Evolutionary conservation across 1,139 yeast genomes (phyloP), one percentile per base, ranked within the genome.

Genomic region (Diutina sp.): DNA sequence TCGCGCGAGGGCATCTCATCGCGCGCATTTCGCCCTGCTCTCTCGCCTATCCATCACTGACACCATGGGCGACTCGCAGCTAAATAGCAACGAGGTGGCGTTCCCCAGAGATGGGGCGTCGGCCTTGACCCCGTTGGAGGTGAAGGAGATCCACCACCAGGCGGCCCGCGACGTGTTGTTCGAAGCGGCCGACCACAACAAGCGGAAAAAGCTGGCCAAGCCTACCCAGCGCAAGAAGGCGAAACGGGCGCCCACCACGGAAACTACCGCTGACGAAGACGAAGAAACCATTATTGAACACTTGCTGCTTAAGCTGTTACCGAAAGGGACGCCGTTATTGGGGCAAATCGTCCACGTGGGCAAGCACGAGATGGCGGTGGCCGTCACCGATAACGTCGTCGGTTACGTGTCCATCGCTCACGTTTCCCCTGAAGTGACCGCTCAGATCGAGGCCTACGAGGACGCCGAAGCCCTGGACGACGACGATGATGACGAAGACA

Each of bases 51-150:
- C 35, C 35, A 9, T 32, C 35, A 32, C 35, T 41, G n/a, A 41
- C 45, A n/a, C 28, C 44, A 50, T 50, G 53, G 53, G 53, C 16
- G 53, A 47, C 29, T 47, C 51, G 35, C 35, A 50, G 45, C 53
- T 50, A 30, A 50, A 50, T n/a, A 50, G 25, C 18, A 50, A 32
- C 61, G 95, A 87, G 61, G 79, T 83, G 56, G 82, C 96, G 21
- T 93, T 93, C 67, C 99, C 99, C 55, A 85, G 99, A 82, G 99
- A 99, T 64, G 97, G 97, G 57, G 82, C 87, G 11, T 80, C 91
- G 29, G 89, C 84, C 18, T 78, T 91, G 68, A 83, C 96, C 2
- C 91, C 99, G 5, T 73, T 93, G 62, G 99, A 93, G 71, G 84
- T 90, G 63, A 90, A 90, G 68, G 95, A 90, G 67, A 95, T 91